phyloP scores from a whole-genome alignment of 2,329 filamentous ascomycete genomes.

The Pseudopyricularia cyperi region DNA sequence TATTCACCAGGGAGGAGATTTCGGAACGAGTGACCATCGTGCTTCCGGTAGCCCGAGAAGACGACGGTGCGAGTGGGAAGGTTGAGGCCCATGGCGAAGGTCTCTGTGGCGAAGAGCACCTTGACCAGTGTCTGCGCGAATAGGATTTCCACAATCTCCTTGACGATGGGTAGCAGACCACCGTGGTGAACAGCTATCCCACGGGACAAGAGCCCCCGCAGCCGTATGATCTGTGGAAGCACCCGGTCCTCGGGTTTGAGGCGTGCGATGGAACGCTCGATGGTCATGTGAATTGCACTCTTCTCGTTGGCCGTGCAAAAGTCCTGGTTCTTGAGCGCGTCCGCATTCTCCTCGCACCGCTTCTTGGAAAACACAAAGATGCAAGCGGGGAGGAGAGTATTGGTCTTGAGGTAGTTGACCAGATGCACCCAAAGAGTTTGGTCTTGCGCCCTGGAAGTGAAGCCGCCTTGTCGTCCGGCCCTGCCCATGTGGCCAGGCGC shows the following conservation, averaged over 20 bases:
- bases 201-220: slow-evolving; percentile 72
- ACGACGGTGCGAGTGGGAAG: slow-evolving; percentile 91
- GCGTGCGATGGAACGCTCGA: slow-evolving; percentile 86
- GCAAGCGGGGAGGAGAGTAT: slow-evolving; percentile 77
- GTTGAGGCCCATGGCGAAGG: slow-evolving; percentile 97
- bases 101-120: slow-evolving; percentile 93
- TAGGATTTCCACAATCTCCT: slow-evolving; percentile 92
- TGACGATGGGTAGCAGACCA: slow-evolving; percentile 87
- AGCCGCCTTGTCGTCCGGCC: slow-evolving; percentile 70
- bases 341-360: slow-evolving; percentile 91
- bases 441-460: slow-evolving; percentile 84
- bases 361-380: slow-evolving; percentile 99
- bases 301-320: slow-evolving; percentile 90
- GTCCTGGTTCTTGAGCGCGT: slow-evolving; percentile 87
- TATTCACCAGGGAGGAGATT: slow-evolving; percentile 92
- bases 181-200: slow-evolving; percentile 96
- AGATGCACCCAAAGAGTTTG: slow-evolving; percentile 95
- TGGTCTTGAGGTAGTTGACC: slow-evolving; percentile 79
- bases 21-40: slow-evolving; percentile 83
- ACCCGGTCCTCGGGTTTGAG: slow-evolving; percentile 80
- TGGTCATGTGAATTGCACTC: slow-evolving; percentile 93
- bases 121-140: slow-evolving; percentile 94
- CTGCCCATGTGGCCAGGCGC: slow-evolving; percentile 77
- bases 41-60: slow-evolving; percentile 93
- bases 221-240: slow-evolving; percentile 81